Evolutionary conservation across 176 grass and related monocot species (phyloP), one percentile per base, ranked within the genome.

Genomic region (Saccharum officinarum): DNA sequence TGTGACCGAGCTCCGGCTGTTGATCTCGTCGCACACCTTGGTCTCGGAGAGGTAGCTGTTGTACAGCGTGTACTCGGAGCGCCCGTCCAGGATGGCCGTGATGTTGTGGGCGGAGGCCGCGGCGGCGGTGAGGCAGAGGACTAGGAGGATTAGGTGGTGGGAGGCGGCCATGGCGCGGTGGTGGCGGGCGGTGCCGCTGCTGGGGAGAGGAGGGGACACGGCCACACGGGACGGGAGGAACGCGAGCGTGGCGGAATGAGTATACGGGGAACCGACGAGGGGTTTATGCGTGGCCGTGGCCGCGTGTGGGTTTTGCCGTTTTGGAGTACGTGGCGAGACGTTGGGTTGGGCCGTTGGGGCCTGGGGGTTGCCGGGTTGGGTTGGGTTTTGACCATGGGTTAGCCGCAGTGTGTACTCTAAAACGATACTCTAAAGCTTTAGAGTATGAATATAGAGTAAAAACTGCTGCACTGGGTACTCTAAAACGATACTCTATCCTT

Each of bases 1-100:
- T 23, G 97, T 99, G 15, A 94, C 92, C 1, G 97, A 91, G 81
- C 88, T 85, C 79, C 87, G 88, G 42, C 92, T 73, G 92, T 99
- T 94, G 92, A 96, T 96, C 87, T 99, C 97, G 65, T 99, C 97
- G 84, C 93, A 94, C 7, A 99, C 86, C 90, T 99, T 99, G 60
- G 97, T 99, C 90, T 90, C 86, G 66, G 93, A 90, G 55, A 99
- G 90, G 86, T 92, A 99, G 88, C 82, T 91, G 82, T 94, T 94
- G 90, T 94, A 99, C 50, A 89, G 75, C 18, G 93, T 91, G 84
- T 99, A 99, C 75, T 96, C 93, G 5, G 93, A 74, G 18, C 40
- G 86, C 13, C 86, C 86, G 54, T 99, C 90, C 28, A 99, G 86
- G 63, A 99, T 89, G 31, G 76, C 97, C 23, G 97, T 94, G 77